Evolutionary conservation across 106 monocot species (phyloP).

Genomic region (Cymbidium sinense): DNA sequence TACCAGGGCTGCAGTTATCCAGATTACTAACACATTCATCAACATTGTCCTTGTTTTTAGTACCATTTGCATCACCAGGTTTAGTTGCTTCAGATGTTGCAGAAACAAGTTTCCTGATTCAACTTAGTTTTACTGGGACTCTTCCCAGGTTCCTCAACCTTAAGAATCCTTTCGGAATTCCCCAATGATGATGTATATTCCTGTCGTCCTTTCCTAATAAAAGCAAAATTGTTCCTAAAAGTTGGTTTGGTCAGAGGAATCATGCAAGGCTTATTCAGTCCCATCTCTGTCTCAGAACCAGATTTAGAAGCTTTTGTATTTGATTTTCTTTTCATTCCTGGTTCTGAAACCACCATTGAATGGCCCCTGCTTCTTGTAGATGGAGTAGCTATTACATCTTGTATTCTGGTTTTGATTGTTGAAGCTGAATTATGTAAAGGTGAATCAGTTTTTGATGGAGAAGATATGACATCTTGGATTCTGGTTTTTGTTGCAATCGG

Average conservation of each 20-base stretch:
- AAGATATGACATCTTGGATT: slow-evolving; percentile 20
- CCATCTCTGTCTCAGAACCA: background rate
- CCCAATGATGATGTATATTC: background rate
- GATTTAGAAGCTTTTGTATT: slow-evolving; percentile 1
- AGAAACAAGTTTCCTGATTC: slow-evolving; percentile 2
- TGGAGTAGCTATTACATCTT: slow-evolving; percentile 19
- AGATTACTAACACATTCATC: slow-evolving; percentile 12
- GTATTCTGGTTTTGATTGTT: slow-evolving; percentile 17
- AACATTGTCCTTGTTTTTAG: slow-evolving; percentile 3
- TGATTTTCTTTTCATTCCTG: slow-evolving; percentile 7
- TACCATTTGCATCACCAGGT: background rate
- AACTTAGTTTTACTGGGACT: slow-evolving; percentile 11
- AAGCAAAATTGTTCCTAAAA: slow-evolving; percentile 9
- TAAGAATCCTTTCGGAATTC: background rate
- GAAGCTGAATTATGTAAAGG: too few species aligned
- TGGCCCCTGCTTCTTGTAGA: background rate
- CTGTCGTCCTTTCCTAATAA: slow-evolving; percentile 20
- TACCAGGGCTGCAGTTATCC: slow-evolving; percentile 4
- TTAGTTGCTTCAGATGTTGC: slow-evolving; percentile 5
- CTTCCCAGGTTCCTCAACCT: background rate
- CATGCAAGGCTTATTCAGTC: background rate
- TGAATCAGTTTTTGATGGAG: background rate
- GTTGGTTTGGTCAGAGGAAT: slow-evolving; percentile 6
- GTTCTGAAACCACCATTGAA: background rate
- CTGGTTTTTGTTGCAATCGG: slow-evolving; percentile 13